Base-by-base conservation (phyloP, 495 filamentous ascomycete genomes). In the Tuber brumale region DNA sequence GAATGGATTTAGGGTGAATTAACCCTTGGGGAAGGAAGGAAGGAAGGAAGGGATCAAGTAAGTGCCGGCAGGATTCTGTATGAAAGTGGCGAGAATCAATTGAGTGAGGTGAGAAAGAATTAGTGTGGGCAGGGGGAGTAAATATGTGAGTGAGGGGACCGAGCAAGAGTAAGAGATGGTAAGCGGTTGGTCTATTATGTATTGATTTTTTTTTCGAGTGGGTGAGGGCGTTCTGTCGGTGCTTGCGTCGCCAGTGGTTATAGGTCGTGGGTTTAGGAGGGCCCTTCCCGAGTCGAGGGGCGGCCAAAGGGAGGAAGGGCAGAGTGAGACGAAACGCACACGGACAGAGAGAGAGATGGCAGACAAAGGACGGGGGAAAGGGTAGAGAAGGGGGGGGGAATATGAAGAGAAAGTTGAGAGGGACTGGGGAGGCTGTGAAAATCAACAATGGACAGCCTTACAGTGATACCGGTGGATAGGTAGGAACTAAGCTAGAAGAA, bases 291-390 rank as follows among this genome's bases (percentile, higher is more conserved):
- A 80, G 72, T 74, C 76, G 72, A 74, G 75, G 73, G 77, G 78
- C 72, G 76, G 73, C 61, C 70, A 73, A 80, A 70, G 73, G 76
- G 79, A 80, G 78, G 76, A 80, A 80, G 78, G 78, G 78, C 72
- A 69, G 46, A 69, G 76, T 79, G 78, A 80, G 78, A 80, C 78
- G 78, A 80, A 79, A 80, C 74, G 61, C 57, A 79, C 76, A 61
- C 72, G 73, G 42, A 12, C 75, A 72, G 48, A 66, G 57, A 66
- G 45, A 23, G n/a, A n/a, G 57, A 66, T 66, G 57, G n/a, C 57
- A 76, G 69, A 76, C 43, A 70, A 70, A 79, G 71, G 43, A 46
- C 74, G 43, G 75, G 70, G 78, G 39, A 75, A 75, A 61, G 70
- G 75, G 72, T 70, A 71, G 76, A 74, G 77, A 66, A 48, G 76